These are phyloP conservation scores for Suhomyces emberorum DNA, from an alignment of 805 yeast genomes.

Conservation along the genomic window DNA sequence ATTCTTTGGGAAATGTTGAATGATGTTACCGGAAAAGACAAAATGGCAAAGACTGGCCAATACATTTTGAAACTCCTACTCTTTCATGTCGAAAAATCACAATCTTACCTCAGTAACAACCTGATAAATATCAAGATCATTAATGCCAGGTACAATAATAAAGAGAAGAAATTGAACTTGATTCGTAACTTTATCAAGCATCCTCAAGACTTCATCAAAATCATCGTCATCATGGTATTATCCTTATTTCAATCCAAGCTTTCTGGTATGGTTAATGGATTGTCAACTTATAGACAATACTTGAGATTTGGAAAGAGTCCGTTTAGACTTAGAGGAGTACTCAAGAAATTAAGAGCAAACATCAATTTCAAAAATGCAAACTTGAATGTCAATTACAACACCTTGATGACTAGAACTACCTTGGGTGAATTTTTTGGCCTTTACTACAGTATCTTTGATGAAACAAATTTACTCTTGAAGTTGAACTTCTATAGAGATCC, in stretches of 20 bases:
- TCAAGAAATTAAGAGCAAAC: slow-evolving; percentile 24
- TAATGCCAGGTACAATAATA: slow-evolving; percentile 28
- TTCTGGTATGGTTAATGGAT: slow-evolving; percentile 44
- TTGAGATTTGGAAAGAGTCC: slow-evolving; percentile 71
- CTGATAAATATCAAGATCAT: slow-evolving; percentile 30
- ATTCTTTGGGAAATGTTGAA: slow-evolving; percentile 52
- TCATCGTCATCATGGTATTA: slow-evolving; percentile 33
- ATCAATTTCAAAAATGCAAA: slow-evolving; percentile 9
- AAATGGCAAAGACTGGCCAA: slow-evolving; percentile 61
- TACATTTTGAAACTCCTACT: slow-evolving; percentile 54
- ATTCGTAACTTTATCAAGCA: slow-evolving; percentile 32
- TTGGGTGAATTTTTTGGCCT: slow-evolving; percentile 52
- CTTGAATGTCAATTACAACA: slow-evolving; percentile 11
- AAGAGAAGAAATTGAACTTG: slow-evolving; percentile 30
- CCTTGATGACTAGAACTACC: slow-evolving; percentile 40
- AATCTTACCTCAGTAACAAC: slow-evolving; percentile 31
- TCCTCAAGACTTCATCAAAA: slow-evolving; percentile 35
- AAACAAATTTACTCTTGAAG: slow-evolving; percentile 54
- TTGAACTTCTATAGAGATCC: slow-evolving; percentile 39
- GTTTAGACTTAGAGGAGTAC: slow-evolving; percentile 44
- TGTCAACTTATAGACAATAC: slow-evolving; percentile 60
- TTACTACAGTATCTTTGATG: slow-evolving; percentile 67
- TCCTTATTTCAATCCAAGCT: slow-evolving; percentile 40
- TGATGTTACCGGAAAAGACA: slow-evolving; percentile 66
- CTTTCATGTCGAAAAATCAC: slow-evolving; percentile 42